Evolutionary conservation across 129 eudicot genomes (phyloP), one percentile per base, ranked within the genome.

Genomic region (Erigeron canadensis): DNA sequence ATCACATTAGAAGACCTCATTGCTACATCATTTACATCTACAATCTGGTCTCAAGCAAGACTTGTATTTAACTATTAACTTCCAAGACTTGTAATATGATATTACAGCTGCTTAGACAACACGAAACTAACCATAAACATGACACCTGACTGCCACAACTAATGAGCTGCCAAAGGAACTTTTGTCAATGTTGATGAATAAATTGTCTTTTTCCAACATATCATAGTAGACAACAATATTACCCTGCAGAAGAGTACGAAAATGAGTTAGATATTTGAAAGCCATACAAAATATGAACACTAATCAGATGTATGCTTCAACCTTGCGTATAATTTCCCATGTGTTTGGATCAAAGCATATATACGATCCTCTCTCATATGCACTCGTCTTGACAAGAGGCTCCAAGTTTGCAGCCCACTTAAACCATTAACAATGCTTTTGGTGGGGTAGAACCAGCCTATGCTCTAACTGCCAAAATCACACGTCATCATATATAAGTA

Each of bases 251-350:
- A 16, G 16, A 2, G 56, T 42, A 53, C 4, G 17, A 23, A 9
- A 7, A 0, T 8, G 4, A 38, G n/a, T 2, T 4, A 17, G 55
- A 48, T 48, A 34, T 16, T 16, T 8, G 5, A 38, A 16, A 69
- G 8, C 9, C 34, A n/a, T 16, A 48, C 10, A 9, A 8, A 50
- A 68, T 34, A 1, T 47, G 21, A 23, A 65, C 40, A 16, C 10
- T 21, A 67, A 67, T 13, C 23, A 50, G 8, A 18, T 10, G n/a
- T 12, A 0, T 48, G 55, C n/a, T 48, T 45, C 23, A 58, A 91
- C 98, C 98, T 92, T 92, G 75, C 84, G 87, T 63, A 85, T 80
- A 55, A 91, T 92, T 74, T 92, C 98, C 98, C 98, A 89, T 51
- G 94, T 85, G 70, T 86, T 92, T 13, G 96, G 98, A 69, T 92